These are phyloP conservation scores for Lentinus tigrinus DNA, from an alignment of 768 basidiomycete genomes.

Conservation along the genomic window DNA sequence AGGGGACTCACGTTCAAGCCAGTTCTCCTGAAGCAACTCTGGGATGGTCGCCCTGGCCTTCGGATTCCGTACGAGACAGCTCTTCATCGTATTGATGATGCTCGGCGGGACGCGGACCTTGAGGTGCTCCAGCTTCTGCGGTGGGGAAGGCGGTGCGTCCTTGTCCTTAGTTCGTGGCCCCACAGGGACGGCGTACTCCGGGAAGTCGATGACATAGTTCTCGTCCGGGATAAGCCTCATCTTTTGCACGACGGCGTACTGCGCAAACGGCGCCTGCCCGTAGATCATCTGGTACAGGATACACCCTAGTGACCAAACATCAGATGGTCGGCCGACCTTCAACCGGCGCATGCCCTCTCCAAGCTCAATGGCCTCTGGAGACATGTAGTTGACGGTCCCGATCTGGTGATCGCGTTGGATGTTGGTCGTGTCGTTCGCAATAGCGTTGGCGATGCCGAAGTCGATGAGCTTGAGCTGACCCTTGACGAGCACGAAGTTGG, in stretches of 20 bases:
- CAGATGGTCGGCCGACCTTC: conserved; percentile 93
- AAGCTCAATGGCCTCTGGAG: conserved; percentile 92
- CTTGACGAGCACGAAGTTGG: conserved; percentile 95
- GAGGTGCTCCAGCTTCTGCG: conserved; percentile 66
- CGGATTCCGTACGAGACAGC: conserved; percentile 74
- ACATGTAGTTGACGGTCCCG: conserved; percentile 99
- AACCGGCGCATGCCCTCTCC: conserved; percentile 84
- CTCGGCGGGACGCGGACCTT: conserved; percentile 67
- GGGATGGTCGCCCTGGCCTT: conserved; percentile 89
- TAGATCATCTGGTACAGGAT: conserved; percentile 99
- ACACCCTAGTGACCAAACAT: conserved; percentile 97
- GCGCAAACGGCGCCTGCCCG: conserved; percentile 86
- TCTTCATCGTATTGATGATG: conserved; percentile 81
- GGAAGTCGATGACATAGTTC: conserved; percentile 77
- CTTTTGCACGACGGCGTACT: conserved; percentile 80
- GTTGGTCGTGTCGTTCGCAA: conserved; percentile 98
- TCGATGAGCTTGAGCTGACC: conserved; percentile 97
- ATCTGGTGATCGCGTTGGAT: conserved; percentile 97
- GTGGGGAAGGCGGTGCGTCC: conserved; percentile 32
- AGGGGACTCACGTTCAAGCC: conserved; percentile 60
- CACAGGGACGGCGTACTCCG: conserved; percentile 51
- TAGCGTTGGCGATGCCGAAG: conserved; percentile 99
- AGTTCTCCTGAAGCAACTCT: conserved; percentile 77
- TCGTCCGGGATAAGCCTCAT: conserved; percentile 92
- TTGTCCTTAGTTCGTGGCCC: conserved; percentile 25